Percentiles rank a stretch among this genome's conserved stretches.
Conservation (phyloP, 768 basidiomycete species). For the Collybiopsis luxurians region DNA sequence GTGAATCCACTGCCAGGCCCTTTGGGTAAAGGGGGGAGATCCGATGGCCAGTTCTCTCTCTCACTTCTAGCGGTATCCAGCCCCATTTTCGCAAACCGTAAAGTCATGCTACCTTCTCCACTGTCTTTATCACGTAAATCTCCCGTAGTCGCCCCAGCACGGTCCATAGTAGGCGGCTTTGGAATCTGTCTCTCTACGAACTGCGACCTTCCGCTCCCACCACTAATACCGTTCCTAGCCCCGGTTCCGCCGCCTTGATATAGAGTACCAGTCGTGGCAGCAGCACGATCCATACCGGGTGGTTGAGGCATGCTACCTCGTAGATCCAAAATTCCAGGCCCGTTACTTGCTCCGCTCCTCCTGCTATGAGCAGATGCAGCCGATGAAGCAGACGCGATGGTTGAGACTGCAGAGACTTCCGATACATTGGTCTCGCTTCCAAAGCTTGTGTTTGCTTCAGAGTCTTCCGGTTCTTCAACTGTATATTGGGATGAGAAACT, state of each 20-base stretch:
- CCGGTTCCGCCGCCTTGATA: neutral
- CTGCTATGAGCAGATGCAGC: neutral
- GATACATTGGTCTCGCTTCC: neutral
- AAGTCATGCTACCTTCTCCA: neutral
- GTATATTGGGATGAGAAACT: neutral
- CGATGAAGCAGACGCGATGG: neutral
- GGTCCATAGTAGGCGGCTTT: neutral
- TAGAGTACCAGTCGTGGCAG: neutral
- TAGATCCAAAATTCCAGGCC: neutral
- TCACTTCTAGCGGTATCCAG: neutral
- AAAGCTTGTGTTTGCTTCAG: neutral
- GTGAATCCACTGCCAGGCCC: slow-evolving; percentile 3
- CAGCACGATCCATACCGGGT: neutral
- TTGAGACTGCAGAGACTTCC: neutral
- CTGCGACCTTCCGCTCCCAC: too few relatives aligned
- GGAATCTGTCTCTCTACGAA: neutral
- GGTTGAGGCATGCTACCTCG: neutral
- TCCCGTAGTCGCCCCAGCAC: slow-evolving; percentile 1
- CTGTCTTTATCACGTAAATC: neutral
- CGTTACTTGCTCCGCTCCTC: neutral
- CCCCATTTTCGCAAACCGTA: slow-evolving; percentile 5
- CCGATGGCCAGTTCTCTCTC: slow-evolving; percentile 2
- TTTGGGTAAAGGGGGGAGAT: slow-evolving; percentile 3
- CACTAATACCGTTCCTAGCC: too few relatives aligned
- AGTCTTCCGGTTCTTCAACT: neutral